Percentiles rank a stretch among this genome's conserved stretches.
Evolutionary conservation across 164 flowering plant species (phyloP).

Genomic region (Cinnamomum chago): DNA sequence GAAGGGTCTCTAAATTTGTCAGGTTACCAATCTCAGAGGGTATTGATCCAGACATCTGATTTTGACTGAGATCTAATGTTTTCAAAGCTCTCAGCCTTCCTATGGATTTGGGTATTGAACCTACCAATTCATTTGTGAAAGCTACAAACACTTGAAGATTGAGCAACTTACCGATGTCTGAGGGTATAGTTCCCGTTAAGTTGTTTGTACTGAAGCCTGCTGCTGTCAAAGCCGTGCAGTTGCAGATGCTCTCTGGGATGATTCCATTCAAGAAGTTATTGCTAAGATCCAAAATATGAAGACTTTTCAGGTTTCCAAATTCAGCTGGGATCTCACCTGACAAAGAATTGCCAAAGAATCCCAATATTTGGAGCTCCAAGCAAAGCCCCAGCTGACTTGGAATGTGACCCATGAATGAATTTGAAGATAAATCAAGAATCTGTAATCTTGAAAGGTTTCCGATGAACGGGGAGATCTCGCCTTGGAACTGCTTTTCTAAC

Average conservation of each 20-base stretch:
- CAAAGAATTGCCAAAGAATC: constrained; percentile 40
- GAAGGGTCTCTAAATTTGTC: constrained; percentile 38
- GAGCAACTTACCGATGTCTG: constrained; percentile 42
- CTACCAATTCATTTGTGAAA: constrained; percentile 37
- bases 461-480: constrained; percentile 51
- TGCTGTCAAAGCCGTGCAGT: constrained; percentile 40
- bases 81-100: constrained; percentile 38
- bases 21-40: constrained; percentile 55
- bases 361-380: constrained; percentile 35
- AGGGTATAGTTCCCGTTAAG: constrained; percentile 54
- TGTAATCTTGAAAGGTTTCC: constrained; percentile 64
- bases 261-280: constrained; percentile 43
- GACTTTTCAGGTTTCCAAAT: constrained; percentile 42
- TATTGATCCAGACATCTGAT: constrained; percentile 50
- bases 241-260: constrained; percentile 50
- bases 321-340: constrained; percentile 56
- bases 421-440: constrained; percentile 55
- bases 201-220: constrained; percentile 42
- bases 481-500: constrained; percentile 40
- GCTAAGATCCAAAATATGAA: constrained; percentile 44
- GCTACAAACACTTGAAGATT: constrained; percentile 46
- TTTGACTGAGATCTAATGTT: constrained; percentile 42
- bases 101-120: constrained; percentile 60
- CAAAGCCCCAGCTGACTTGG: constrained; percentile 48
- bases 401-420: constrained; percentile 48